These are phyloP conservation scores for Saussurea involucrata DNA, from an alignment of 129 eudicot genomes.

Conservation along the genomic window DNA sequence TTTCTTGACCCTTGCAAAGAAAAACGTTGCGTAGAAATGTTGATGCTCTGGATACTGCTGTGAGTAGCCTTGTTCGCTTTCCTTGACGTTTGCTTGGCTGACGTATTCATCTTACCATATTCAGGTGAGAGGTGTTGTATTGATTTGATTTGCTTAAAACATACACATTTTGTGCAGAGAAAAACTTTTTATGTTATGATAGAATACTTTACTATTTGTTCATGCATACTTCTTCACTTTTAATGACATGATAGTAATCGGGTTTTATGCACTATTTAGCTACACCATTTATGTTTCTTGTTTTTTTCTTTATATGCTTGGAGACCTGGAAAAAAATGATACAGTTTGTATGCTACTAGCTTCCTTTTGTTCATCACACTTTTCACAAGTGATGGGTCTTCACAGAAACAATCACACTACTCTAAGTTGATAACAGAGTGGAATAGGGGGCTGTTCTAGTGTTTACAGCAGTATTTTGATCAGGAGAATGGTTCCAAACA, in stretches of 20 bases:
- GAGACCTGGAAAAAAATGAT: neutral
- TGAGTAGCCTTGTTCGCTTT: constrained; percentile 61
- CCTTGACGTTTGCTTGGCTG: constrained; percentile 38
- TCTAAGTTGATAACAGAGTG: too few species aligned
- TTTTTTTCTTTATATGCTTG: neutral
- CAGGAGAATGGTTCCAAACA: too few species aligned
- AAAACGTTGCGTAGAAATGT: constrained; percentile 68
- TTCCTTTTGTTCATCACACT: too few species aligned
- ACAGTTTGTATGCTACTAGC: neutral
- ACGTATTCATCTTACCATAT: neutral
- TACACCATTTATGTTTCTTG: neutral
- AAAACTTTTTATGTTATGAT: neutral
- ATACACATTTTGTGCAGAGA: neutral
- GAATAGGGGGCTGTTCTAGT: too few species aligned
- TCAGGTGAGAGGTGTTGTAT: constrained; percentile 6
- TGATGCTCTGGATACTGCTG: constrained; percentile 85
- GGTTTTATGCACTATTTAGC: neutral
- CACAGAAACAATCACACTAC: too few species aligned
- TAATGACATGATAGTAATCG: neutral
- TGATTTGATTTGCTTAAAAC: neutral
- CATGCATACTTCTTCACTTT: neutral
- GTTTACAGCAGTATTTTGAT: too few species aligned
- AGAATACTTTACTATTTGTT: neutral
- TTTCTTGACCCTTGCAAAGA: constrained; percentile 56
- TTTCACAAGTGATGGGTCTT: too few species aligned